phyloP scores from a whole-genome alignment of 2,329 filamentous ascomycete genomes.

The Teratosphaeria epicoccoides region DNA sequence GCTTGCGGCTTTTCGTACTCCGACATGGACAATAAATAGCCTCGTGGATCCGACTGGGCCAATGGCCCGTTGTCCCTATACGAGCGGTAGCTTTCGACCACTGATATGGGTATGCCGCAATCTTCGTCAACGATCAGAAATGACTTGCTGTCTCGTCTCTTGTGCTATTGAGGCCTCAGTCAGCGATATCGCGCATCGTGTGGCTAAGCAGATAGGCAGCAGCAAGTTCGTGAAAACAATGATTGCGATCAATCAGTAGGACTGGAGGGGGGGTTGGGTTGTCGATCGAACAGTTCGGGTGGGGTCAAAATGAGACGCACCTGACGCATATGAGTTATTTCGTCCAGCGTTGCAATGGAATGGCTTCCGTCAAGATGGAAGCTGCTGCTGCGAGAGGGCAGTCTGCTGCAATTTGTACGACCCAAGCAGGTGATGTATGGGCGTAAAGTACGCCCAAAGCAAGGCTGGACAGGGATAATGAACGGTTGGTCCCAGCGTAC shows the following conservation, averaged over 20 bases:
- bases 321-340: slow-evolving; percentile 25
- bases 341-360: slow-evolving; percentile 20
- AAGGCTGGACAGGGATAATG: slow-evolving; percentile 6
- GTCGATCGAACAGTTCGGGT: not conserved
- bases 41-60: slow-evolving; percentile 36
- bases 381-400: slow-evolving; percentile 11
- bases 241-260: slow-evolving; percentile 5
- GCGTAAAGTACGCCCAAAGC: slow-evolving; percentile 8
- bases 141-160: slow-evolving; percentile 21
- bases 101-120: slow-evolving; percentile 22
- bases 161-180: slow-evolving; percentile 9
- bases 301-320: slow-evolving; percentile 16
- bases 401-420: slow-evolving; percentile 27
- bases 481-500: slow-evolving; percentile 11
- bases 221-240: slow-evolving; percentile 2
- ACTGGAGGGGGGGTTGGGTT: not conserved
- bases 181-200: slow-evolving; percentile 5
- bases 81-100: slow-evolving; percentile 22
- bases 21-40: slow-evolving; percentile 59
- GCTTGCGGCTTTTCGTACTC: slow-evolving; percentile 68
- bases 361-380: slow-evolving; percentile 15
- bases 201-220: slow-evolving; percentile 12
- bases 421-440: slow-evolving; percentile 15
- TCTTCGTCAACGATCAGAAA: slow-evolving; percentile 27
- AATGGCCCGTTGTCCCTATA: slow-evolving; percentile 41